Conservation (phyloP, 2,329 filamentous ascomycete genomes). For the Fusarium sp. region DNA sequence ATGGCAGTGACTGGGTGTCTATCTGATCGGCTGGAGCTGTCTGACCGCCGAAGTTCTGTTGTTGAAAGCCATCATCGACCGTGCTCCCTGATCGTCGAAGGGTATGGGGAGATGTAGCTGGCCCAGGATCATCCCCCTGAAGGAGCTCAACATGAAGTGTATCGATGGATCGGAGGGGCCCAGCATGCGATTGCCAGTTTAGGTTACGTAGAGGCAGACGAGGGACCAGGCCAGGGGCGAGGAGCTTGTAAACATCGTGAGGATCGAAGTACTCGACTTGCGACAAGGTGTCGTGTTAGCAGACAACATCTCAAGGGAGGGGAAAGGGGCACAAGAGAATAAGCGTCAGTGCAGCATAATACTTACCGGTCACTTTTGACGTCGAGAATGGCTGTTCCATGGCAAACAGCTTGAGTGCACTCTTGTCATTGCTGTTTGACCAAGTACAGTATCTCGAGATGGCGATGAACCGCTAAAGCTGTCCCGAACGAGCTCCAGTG, state of each 20-base stretch:
- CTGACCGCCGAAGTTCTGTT: constrained; percentile 63
- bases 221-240: constrained; percentile 81
- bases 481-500: constrained; percentile 43
- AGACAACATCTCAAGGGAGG: neutral
- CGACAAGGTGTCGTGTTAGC: constrained; percentile 42
- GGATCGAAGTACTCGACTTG: constrained; percentile 97
- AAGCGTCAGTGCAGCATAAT: neutral
- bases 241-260: constrained; percentile 84
- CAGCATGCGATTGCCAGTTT: constrained; percentile 95
- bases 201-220: constrained; percentile 90
- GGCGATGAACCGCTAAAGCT: constrained; percentile 41
- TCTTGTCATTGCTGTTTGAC: constrained; percentile 50
- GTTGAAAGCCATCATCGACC: constrained; percentile 72
- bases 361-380: constrained; percentile 81
- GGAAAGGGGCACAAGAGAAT: neutral
- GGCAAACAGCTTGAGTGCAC: constrained; percentile 49
- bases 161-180: constrained; percentile 92
- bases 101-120: constrained; percentile 50
- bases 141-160: constrained; percentile 91
- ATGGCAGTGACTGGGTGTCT: constrained; percentile 53
- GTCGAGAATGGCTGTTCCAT: constrained; percentile 78
- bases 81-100: constrained; percentile 53
- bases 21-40: constrained; percentile 55
- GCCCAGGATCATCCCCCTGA: constrained; percentile 66
- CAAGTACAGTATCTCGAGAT: constrained; percentile 37